Base-by-base conservation (phyloP, 345 rosid species). In the Hibiscus tridactylites region DNA sequence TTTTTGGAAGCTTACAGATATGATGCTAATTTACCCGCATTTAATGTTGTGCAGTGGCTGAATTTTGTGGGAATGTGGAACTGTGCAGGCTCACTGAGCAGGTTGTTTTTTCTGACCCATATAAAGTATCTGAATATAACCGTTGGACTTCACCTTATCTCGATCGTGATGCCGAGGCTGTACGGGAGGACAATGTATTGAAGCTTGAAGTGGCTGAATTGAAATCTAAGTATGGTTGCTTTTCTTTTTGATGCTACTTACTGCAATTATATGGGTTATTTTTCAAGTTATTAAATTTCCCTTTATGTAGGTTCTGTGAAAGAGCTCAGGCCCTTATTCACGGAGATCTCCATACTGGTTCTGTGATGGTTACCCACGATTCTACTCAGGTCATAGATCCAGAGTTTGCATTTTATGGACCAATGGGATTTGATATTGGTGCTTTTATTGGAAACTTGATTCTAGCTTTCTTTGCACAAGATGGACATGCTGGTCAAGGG, bases 291-390 rank as follows among this genome's bases (percentile, higher is more conserved):
- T 57, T 12, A 9, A 75, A 54, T 4, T 50, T 75, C 19, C 49
- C 39, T 61, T 8, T 16, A 9, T 59, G 9, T 73, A 94, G 98
- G 93, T 94, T 94, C 84, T 90, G 99, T 79, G 99, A 95, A 79
- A 89, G 92, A 80, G 80, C 98, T 1, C 99, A 95, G 79, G 97
- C 99, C 44, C 75, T 95, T 62, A 68, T 95, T 76, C 98, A 92
- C 68, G 98, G 97, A 74, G 99, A 95, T 87, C 98, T 95, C 61
- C 99, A 92, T 78, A 95, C 99, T 28, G 82, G 96, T 50, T 95
- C 98, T 7, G 75, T 95, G 71, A 95, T 95, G 99, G 99, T 92
- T 72, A 92, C 98, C 24, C 77, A 24, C 37, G 89, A 82, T 60
- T 95, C 99, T 7, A 95, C 97, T 44, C 98, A 89, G 76, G 92